Evolutionary conservation across 2,329 filamentous ascomycete genomes (phyloP).

Genomic region (Colletotrichum aenigma): DNA sequence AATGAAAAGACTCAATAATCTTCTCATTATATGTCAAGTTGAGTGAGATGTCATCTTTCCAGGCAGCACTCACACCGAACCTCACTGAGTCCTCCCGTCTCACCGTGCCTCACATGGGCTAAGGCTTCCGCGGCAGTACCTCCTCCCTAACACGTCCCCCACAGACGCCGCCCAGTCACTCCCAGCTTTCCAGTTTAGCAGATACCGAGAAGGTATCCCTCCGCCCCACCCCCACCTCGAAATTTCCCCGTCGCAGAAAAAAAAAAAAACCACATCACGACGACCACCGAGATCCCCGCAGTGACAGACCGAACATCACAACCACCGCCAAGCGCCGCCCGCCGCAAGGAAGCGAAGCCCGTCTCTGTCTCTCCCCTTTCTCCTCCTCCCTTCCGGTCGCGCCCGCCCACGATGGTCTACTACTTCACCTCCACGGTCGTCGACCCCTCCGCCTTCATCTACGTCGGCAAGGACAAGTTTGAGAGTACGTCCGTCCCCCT

Average conservation of each 20-base stretch:
- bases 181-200: too few species aligned
- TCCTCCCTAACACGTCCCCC: neutral
- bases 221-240: constrained; percentile 14
- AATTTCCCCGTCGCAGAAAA: constrained; percentile 13
- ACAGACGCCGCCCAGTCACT: too few species aligned
- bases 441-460: constrained; percentile 83
- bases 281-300: neutral
- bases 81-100: neutral
- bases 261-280: neutral
- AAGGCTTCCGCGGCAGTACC: neutral
- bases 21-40: neutral
- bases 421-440: constrained; percentile 92
- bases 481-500: constrained; percentile 74
- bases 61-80: neutral
- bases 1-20: accelerated
- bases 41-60: neutral
- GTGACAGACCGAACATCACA: neutral
- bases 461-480: constrained; percentile 98
- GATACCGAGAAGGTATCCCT: neutral
- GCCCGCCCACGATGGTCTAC: constrained; percentile 73
- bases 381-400: neutral
- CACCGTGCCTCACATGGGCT: neutral
- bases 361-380: neutral
- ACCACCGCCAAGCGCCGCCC: neutral
- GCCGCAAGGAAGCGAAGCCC: neutral